Conservation (phyloP, 2,329 filamentous ascomycete genomes). For the Ceratocystis variospora region DNA sequence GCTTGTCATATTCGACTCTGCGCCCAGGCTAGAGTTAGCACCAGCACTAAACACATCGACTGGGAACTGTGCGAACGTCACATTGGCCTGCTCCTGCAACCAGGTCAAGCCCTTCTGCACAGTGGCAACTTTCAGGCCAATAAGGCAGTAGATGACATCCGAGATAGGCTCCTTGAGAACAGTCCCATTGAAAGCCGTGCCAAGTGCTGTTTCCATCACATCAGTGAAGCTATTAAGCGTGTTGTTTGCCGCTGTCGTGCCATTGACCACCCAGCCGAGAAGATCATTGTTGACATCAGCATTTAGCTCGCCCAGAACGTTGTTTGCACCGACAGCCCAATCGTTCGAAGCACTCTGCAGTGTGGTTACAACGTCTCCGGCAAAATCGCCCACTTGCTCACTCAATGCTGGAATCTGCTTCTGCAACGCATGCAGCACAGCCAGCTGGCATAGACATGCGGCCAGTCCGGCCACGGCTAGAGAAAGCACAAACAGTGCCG, state of each 20-base stretch:
- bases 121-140: conserved; percentile 70
- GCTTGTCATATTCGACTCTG: conserved; percentile 45
- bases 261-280: conserved; percentile 74
- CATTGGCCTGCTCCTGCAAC: conserved; percentile 75
- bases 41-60: conserved; percentile 75
- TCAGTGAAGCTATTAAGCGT: conserved; percentile 74
- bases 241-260: conserved; percentile 67
- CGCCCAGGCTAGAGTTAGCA: conserved; percentile 46
- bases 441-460: conserved; percentile 67
- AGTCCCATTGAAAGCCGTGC: conserved; percentile 68
- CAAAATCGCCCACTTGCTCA: conserved; percentile 62
- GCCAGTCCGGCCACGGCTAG: conserved; percentile 72
- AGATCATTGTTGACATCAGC: conserved; percentile 69
- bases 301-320: conserved; percentile 56
- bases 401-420: conserved; percentile 64
- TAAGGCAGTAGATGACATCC: conserved; percentile 72
- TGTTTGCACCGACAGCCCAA: conserved; percentile 68
- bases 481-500: conserved; percentile 74
- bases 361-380: conserved; percentile 58
- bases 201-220: conserved; percentile 60
- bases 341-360: conserved; percentile 58
- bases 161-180: conserved; percentile 64
- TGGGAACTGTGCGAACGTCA: conserved; percentile 63
- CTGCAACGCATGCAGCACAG: conserved; percentile 60
- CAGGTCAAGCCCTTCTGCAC: conserved; percentile 85